Evolutionary conservation across 371 early-diverging fungal genomes (phyloP).

Genomic region (Lichtheimia corymbifera): DNA sequence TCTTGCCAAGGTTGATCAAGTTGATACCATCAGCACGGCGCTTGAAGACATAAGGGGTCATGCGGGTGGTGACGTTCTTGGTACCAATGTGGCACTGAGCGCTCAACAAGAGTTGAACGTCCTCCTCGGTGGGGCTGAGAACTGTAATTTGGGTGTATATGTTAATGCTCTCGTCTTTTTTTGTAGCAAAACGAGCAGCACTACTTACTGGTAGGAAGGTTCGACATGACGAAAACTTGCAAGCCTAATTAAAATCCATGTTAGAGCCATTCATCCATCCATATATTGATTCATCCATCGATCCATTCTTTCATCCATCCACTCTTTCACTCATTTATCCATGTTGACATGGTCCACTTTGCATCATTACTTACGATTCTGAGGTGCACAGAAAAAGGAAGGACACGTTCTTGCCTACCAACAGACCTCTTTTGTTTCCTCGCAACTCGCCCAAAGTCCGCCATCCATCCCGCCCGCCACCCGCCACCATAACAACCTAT

Average conservation of each 20-base stretch:
- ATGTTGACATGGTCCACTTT: not conserved
- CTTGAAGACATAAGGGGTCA: slow-evolving; percentile 93
- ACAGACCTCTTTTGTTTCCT: too few relatives aligned
- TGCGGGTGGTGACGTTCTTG: slow-evolving; percentile 89
- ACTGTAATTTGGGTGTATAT: slow-evolving; percentile 20
- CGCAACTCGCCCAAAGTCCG: too few relatives aligned
- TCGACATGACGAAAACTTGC: slow-evolving; percentile 16
- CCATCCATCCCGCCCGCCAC: too few relatives aligned
- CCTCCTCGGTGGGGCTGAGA: slow-evolving; percentile 82
- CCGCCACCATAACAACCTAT: too few relatives aligned
- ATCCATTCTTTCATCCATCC: slow-evolving; percentile 11
- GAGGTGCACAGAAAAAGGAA: slow-evolving; percentile 4
- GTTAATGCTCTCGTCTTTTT: not conserved
- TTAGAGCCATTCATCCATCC: not conserved
- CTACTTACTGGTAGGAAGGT: slow-evolving; percentile 25
- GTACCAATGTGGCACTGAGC: slow-evolving; percentile 92
- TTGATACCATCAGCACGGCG: slow-evolving; percentile 94
- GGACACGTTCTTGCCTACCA: not conserved
- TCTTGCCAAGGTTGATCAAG: slow-evolving; percentile 98
- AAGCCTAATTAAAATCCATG: slow-evolving; percentile 1
- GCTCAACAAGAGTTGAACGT: slow-evolving; percentile 89
- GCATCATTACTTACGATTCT: slow-evolving; percentile 4
- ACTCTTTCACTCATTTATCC: not conserved
- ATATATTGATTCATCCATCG: not conserved
- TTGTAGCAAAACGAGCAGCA: not conserved